Conservation (phyloP, 2,329 filamentous ascomycete genomes). For the Neodidymelliopsis sp. region DNA sequence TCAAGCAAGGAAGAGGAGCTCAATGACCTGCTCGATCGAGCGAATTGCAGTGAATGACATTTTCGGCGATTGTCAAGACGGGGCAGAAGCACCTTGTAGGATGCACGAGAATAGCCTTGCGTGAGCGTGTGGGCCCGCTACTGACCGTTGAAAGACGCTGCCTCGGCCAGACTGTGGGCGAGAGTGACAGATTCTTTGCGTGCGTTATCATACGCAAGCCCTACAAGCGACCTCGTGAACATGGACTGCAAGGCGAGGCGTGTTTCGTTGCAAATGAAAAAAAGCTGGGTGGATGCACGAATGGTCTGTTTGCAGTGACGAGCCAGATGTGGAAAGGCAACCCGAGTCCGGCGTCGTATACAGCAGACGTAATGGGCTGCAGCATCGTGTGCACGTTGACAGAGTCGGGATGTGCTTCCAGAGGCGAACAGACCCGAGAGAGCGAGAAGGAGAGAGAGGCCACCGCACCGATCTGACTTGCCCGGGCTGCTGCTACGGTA, state of each 20-base stretch:
- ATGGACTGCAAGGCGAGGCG: too few species aligned
- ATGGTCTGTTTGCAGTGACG: constrained; percentile 1
- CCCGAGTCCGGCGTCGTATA: neutral
- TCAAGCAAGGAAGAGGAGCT: neutral
- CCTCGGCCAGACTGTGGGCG: neutral
- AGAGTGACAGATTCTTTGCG: constrained; percentile 2
- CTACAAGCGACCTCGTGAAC: neutral
- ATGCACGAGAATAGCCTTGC: neutral
- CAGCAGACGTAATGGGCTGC: constrained; percentile 5
- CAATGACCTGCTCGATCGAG: constrained; percentile 2
- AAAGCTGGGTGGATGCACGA: neutral
- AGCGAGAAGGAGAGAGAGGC: neutral
- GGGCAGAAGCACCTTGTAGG: neutral
- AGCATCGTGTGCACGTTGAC: neutral
- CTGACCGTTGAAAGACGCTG: constrained; percentile 6
- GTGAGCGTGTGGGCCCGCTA: constrained; percentile 12
- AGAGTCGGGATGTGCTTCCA: neutral
- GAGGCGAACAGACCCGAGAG: neutral
- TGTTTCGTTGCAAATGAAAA: too few species aligned
- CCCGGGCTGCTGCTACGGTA: neutral
- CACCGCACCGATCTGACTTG: neutral
- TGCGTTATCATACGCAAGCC: neutral
- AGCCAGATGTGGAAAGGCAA: constrained; percentile 1
- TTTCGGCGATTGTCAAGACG: neutral
- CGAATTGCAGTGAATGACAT: constrained; percentile 2